phyloP scores from a whole-genome alignment of 2,329 filamentous ascomycete genomes.

The Sporothrix protearum region DNA sequence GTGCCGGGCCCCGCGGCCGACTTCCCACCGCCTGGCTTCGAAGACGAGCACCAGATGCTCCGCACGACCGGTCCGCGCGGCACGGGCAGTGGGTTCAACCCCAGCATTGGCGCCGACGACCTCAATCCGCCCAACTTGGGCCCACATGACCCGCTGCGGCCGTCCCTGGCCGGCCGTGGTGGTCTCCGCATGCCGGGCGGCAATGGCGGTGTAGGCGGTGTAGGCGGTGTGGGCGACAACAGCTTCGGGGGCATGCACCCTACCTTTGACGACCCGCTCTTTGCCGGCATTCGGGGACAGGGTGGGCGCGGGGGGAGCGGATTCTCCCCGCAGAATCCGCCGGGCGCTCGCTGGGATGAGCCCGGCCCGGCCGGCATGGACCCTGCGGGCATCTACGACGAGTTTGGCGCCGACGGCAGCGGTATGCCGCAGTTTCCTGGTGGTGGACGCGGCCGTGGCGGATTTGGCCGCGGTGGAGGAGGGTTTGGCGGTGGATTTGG shows the following conservation, averaged over 20 bases:
- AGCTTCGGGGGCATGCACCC: slow-evolving; percentile 83
- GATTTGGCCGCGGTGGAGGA: slow-evolving; percentile 38
- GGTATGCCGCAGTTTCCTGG: slow-evolving; percentile 12
- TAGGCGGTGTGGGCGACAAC: slow-evolving; percentile 55
- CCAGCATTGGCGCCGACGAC: slow-evolving; percentile 77
- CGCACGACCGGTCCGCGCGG: slow-evolving; percentile 43
- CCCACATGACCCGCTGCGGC: slow-evolving; percentile 75
- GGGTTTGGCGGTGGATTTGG: slow-evolving; percentile 39
- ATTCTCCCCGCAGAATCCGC: slow-evolving; percentile 63
- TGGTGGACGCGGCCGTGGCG: neutral
- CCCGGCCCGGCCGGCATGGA: slow-evolving; percentile 43
- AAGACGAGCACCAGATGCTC: slow-evolving; percentile 85
- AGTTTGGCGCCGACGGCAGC: slow-evolving; percentile 36
- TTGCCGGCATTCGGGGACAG: slow-evolving; percentile 54
- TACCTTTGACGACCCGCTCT: slow-evolving; percentile 87
- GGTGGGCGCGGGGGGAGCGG: slow-evolving; percentile 47
- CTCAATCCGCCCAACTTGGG: slow-evolving; percentile 82
- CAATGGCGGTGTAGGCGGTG: slow-evolving; percentile 49
- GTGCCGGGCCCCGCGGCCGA: slow-evolving; percentile 41
- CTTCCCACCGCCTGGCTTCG: slow-evolving; percentile 84
- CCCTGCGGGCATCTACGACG: slow-evolving; percentile 60
- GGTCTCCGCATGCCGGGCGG: slow-evolving; percentile 38
- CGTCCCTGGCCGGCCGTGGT: slow-evolving; percentile 61
- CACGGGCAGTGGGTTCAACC: slow-evolving; percentile 31
- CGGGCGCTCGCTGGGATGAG: slow-evolving; percentile 92